Conservation (phyloP, 1,284 basidiomycete species). For the Naganishia sp. region DNA sequence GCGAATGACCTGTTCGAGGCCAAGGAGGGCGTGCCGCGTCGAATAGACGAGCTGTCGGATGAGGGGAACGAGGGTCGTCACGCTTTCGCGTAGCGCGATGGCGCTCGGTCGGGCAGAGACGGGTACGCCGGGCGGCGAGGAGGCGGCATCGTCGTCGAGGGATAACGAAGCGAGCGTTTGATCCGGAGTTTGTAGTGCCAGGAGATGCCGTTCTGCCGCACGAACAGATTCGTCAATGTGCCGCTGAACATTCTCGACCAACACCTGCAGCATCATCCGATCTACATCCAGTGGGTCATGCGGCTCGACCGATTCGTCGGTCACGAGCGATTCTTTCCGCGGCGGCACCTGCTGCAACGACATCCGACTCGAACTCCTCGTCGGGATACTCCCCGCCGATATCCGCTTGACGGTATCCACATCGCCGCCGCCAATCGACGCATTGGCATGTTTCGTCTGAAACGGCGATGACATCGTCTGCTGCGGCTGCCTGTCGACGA, state of each 20-base stretch:
- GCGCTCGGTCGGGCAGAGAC: slow-evolving; percentile 42
- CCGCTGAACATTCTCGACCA: background rate
- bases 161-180: slow-evolving; percentile 3
- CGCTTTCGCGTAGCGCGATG: slow-evolving; percentile 26
- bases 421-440: slow-evolving; percentile 5
- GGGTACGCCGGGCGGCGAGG: background rate
- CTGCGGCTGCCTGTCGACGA: background rate
- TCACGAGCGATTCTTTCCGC: background rate
- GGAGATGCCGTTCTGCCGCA: slow-evolving; percentile 16
- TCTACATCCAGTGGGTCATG: background rate
- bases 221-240: background rate
- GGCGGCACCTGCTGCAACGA: background rate
- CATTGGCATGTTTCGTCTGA: background rate
- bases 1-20: slow-evolving; percentile 33
- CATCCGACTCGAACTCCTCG: slow-evolving; percentile 19
- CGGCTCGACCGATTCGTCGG: background rate
- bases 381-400: slow-evolving; percentile 17
- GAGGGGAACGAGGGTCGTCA: slow-evolving; percentile 33
- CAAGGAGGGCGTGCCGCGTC: slow-evolving; percentile 47
- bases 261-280: background rate
- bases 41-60: slow-evolving; percentile 44
- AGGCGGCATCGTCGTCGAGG: background rate
- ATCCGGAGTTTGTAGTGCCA: slow-evolving; percentile 15
- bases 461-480: background rate
- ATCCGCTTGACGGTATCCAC: background rate